These are phyloP conservation scores for Phytophthora ohioensis DNA, from an alignment of 352 stramenopile species.

Conservation along the genomic window DNA sequence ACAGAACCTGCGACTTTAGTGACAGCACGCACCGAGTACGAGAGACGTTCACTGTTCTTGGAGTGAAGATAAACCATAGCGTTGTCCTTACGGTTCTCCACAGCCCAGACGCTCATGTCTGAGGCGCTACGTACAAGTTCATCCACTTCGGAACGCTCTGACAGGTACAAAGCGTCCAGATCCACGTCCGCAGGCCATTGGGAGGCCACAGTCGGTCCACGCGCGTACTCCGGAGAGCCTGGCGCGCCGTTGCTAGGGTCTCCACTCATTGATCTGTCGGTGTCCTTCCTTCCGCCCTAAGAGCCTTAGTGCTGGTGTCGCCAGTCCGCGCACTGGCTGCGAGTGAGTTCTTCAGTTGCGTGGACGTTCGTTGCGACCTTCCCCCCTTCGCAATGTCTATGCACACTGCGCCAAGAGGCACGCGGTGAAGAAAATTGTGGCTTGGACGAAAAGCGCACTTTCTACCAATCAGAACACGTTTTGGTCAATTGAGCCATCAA, in stretches of 20 bases:
- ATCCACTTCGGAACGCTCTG: slow-evolving; percentile 74
- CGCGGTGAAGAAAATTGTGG: slow-evolving; percentile 34
- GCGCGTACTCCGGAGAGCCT: slow-evolving; percentile 36
- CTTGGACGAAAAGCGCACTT: slow-evolving; percentile 7
- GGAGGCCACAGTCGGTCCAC: slow-evolving; percentile 38
- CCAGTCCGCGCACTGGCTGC: slow-evolving; percentile 23
- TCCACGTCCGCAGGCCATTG: slow-evolving; percentile 83
- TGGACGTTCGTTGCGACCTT: slow-evolving; percentile 23
- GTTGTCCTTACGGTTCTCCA: slow-evolving; percentile 74
- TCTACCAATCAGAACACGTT: slow-evolving; percentile 15
- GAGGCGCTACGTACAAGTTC: slow-evolving; percentile 69
- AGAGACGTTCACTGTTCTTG: slow-evolving; percentile 86
- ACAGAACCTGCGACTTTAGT: slow-evolving; percentile 74
- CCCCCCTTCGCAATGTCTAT: slow-evolving; percentile 29
- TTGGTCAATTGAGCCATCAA: no score
- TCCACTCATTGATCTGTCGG: slow-evolving; percentile 31
- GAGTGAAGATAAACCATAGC: slow-evolving; percentile 79
- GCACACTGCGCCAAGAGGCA: slow-evolving; percentile 22
- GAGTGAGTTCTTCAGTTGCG: slow-evolving; percentile 13
- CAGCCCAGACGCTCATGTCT: slow-evolving; percentile 80
- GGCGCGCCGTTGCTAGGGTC: slow-evolving; percentile 21
- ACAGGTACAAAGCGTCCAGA: slow-evolving; percentile 79
- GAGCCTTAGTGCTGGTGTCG: slow-evolving; percentile 15
- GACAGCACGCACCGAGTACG: slow-evolving; percentile 77
- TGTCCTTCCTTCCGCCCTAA: not conserved